Evolutionary conservation across 306 rosid species (phyloP).

Genomic region (Prunus persica): Prunus_persica_NCBIv2 NC_034011.1:11083501-11084000

Average conservation of each 20-base stretch:
- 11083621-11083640: constrained; percentile 71
- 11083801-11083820: constrained; percentile 50
- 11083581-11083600: constrained; percentile 49
- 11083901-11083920: constrained; percentile 58
- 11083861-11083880: constrained; percentile 49
- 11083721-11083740: constrained; percentile 69
- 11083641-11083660: constrained; percentile 81
- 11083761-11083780: constrained; percentile 76
- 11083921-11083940: constrained; percentile 61
- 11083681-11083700: constrained; percentile 85
- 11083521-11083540: constrained; percentile 63
- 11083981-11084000: constrained; percentile 81
- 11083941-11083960: constrained; percentile 57
- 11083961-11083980: constrained; percentile 69
- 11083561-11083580: constrained; percentile 60
- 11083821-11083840: constrained; percentile 54
- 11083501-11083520: constrained; percentile 59
- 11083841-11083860: constrained; percentile 65
- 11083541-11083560: constrained; percentile 73
- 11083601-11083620: constrained; percentile 72
- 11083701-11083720: constrained; percentile 71
- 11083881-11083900: constrained; percentile 58
- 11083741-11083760: constrained; percentile 69
- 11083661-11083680: constrained; percentile 80
- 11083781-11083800: constrained; percentile 46